A percentile compares a stretch with the other conserved stretches of the same genome.
Evolutionary conservation across 2,329 filamentous ascomycete species (phyloP).

Genomic region (Chaetoscypha palmicola): DNA sequence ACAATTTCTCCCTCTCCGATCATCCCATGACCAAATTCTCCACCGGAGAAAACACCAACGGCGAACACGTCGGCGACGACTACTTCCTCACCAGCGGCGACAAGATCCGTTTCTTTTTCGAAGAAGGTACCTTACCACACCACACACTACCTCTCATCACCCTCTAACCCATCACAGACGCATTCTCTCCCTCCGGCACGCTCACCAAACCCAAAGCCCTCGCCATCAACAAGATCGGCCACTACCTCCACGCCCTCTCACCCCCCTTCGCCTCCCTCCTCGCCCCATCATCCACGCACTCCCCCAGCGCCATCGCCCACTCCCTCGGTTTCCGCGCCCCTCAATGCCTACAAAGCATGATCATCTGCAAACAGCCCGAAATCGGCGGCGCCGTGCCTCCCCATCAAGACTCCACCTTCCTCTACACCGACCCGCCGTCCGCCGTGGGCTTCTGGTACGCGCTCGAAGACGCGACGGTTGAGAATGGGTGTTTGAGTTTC

Average conservation of each 20-base stretch:
- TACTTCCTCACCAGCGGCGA: slow-evolving; percentile 90
- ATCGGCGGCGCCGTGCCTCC: slow-evolving; percentile 87
- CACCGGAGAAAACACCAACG: slow-evolving; percentile 57
- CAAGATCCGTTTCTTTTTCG: slow-evolving; percentile 95
- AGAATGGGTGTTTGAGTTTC: slow-evolving; percentile 88
- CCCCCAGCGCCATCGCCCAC: slow-evolving; percentile 36
- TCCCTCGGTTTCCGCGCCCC: slow-evolving; percentile 44
- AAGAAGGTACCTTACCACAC: slow-evolving; percentile 50
- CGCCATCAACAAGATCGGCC: slow-evolving; percentile 86
- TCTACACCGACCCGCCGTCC: slow-evolving; percentile 82
- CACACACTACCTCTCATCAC: not conserved
- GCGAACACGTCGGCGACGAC: slow-evolving; percentile 52
- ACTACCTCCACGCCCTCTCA: slow-evolving; percentile 66
- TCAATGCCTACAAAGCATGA: slow-evolving; percentile 78
- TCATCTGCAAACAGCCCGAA: slow-evolving; percentile 97
- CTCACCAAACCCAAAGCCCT: slow-evolving; percentile 72
- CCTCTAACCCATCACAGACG: slow-evolving; percentile 45
- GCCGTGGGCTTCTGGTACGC: slow-evolving; percentile 98
- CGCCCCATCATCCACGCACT: slow-evolving; percentile 33
- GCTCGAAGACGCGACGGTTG: slow-evolving; percentile 77
- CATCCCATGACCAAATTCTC: slow-evolving; percentile 94
- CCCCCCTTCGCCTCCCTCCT: slow-evolving; percentile 56
- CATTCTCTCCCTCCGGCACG: slow-evolving; percentile 58
- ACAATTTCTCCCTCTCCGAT: slow-evolving; percentile 66
- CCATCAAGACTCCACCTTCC: slow-evolving; percentile 87